A percentile compares a stretch with the other conserved stretches of the same genome.
These are phyloP conservation scores for Leucoagaricus sp. DNA, from an alignment of 1,284 basidiomycete species.

Conservation along the genomic window DNA sequence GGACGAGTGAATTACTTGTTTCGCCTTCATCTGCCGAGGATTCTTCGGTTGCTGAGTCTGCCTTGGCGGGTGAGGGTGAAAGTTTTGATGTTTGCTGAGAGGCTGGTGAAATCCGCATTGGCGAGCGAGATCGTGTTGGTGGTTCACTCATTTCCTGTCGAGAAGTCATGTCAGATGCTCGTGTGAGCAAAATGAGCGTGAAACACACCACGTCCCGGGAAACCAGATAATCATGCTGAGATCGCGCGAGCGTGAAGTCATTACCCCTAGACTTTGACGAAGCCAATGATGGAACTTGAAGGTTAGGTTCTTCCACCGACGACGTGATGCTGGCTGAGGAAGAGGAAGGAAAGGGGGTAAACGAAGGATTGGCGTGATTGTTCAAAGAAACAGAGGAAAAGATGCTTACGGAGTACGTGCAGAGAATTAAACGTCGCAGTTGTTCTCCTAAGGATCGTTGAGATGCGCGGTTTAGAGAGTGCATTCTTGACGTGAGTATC, in stretches of 20 bases:
- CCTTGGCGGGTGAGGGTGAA: background rate
- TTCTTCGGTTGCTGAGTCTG: slow-evolving; percentile 17
- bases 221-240: background rate
- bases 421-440: slow-evolving; percentile 68
- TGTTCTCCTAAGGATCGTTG: slow-evolving; percentile 66
- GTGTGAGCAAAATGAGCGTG: background rate
- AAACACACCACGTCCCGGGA: slow-evolving; percentile 1
- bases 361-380: background rate
- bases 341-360: background rate
- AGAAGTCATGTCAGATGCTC: background rate
- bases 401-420: slow-evolving; percentile 64
- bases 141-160: background rate
- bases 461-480: slow-evolving; percentile 62
- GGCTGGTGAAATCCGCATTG: background rate
- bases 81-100: background rate
- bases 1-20: slow-evolving; percentile 1
- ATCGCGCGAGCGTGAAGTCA: background rate
- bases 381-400: slow-evolving; percentile 12
- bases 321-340: slow-evolving; percentile 44
- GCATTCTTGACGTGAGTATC: slow-evolving; percentile 73
- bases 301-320: slow-evolving; percentile 38
- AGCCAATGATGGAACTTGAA: slow-evolving; percentile 26
- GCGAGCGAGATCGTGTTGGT: background rate
- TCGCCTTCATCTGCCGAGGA: slow-evolving; percentile 19
- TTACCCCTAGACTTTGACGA: slow-evolving; percentile 4